Evolutionary conservation across 2,329 filamentous ascomycete genomes (phyloP).

Genomic region (Rhinocladiella mackenziei): DNA sequence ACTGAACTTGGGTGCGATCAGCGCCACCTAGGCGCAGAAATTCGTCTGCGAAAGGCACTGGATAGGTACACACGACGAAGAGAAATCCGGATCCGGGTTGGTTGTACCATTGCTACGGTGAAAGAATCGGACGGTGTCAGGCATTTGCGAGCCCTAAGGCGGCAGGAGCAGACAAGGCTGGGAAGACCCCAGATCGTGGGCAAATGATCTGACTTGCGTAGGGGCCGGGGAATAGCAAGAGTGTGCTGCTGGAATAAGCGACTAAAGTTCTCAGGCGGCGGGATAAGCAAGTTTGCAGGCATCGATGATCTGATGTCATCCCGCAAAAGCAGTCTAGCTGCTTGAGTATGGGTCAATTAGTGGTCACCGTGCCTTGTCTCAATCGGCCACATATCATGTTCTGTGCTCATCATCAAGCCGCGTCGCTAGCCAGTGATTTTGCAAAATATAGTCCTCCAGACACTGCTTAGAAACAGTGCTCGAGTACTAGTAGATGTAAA

Average conservation of each 20-base stretch:
- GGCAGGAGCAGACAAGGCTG: constrained; percentile 34
- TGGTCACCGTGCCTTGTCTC: too few relatives aligned
- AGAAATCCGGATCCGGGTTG: constrained; percentile 20
- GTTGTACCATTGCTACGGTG: constrained; percentile 41
- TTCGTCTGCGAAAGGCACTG: constrained; percentile 57
- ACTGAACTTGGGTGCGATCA: constrained; percentile 61
- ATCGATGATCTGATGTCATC: too few relatives aligned
- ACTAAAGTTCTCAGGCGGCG: too few relatives aligned
- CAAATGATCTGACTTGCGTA: constrained; percentile 46
- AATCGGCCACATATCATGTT: too few relatives aligned
- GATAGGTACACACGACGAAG: constrained; percentile 57
- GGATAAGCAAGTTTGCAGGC: too few relatives aligned
- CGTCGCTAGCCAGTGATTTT: too few relatives aligned
- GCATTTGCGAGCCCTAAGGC: constrained; percentile 39
- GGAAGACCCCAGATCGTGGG: constrained; percentile 32
- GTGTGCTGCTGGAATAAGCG: constrained; percentile 47
- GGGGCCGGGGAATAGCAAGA: constrained; percentile 57
- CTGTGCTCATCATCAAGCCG: too few relatives aligned
- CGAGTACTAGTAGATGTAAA: too few relatives aligned
- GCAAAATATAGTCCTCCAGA: too few relatives aligned
- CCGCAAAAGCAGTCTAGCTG: too few relatives aligned
- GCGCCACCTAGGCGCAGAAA: constrained; percentile 55
- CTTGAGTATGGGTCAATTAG: too few relatives aligned
- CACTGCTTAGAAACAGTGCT: too few relatives aligned
- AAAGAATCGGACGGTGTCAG: constrained; percentile 42